Conservation (phyloP, 441 rosid genomes). For the Mallotus japonicus region DNA sequence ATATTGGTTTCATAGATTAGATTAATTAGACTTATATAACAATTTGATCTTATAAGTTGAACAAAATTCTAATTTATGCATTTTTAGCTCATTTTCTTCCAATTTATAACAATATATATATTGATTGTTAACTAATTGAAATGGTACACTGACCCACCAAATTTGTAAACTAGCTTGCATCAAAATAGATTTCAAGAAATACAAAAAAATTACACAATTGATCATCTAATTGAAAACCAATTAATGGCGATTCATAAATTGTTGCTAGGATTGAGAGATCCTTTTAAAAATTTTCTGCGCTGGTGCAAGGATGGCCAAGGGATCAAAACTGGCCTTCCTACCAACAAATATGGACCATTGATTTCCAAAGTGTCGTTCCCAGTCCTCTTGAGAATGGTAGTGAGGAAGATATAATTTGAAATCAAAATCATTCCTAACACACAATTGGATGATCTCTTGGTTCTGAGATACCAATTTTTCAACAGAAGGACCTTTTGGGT, state of each 20-base stretch:
- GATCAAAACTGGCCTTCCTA: slow-evolving; percentile 67
- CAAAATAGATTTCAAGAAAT: background rate
- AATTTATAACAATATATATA: too few species aligned
- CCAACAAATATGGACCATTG: slow-evolving; percentile 65
- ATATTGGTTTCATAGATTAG: too few species aligned
- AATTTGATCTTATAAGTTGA: too few species aligned
- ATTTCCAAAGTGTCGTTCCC: slow-evolving; percentile 78
- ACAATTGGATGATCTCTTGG: slow-evolving; percentile 54
- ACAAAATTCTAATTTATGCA: too few species aligned
- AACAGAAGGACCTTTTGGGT: slow-evolving; percentile 33
- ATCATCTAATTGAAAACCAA: slow-evolving; percentile 3
- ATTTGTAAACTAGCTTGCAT: background rate
- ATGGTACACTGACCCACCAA: slow-evolving; percentile 27
- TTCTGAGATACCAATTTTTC: slow-evolving; percentile 64
- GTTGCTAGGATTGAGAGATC: slow-evolving; percentile 25
- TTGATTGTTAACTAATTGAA: slow-evolving; percentile 19
- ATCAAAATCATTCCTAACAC: slow-evolving; percentile 48
- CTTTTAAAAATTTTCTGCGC: slow-evolving; percentile 83
- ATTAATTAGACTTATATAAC: too few species aligned
- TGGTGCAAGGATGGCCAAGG: slow-evolving; percentile 78
- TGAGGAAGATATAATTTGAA: slow-evolving; percentile 88
- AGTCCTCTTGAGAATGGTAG: slow-evolving; percentile 63
- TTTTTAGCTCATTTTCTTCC: too few species aligned
- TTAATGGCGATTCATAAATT: background rate
- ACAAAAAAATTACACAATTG: slow-evolving; percentile 25